These are phyloP conservation scores for Pseudocercospora cruenta DNA, from an alignment of 2,329 filamentous ascomycete species.

Conservation along the genomic window DNA sequence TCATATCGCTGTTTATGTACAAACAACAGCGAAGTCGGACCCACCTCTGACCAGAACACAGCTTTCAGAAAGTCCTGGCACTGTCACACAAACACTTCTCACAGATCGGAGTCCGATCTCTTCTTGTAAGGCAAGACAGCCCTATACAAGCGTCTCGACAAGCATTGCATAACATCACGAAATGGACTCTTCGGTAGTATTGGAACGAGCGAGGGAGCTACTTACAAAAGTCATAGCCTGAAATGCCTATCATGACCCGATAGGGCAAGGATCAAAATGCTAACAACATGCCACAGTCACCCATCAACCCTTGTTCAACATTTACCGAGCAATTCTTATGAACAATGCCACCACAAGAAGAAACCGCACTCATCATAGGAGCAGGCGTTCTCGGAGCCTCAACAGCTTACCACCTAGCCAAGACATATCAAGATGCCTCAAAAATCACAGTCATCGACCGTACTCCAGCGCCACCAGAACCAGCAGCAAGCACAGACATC, in stretches of 20 bases:
- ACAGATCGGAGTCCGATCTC: too few species aligned
- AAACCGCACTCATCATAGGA: conserved; percentile 44
- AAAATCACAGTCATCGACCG: conserved; percentile 47
- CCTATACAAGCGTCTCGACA: too few species aligned
- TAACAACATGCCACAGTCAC: too few species aligned
- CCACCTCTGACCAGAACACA: neutral
- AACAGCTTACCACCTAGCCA: conserved; percentile 55
- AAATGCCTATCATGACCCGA: too few species aligned
- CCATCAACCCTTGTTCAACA: too few species aligned
- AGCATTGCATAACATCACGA: too few species aligned
- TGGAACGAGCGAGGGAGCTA: too few species aligned
- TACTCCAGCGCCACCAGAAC: conserved; percentile 50
- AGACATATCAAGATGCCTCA: conserved; percentile 44
- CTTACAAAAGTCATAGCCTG: too few species aligned
- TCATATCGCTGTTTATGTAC: neutral
- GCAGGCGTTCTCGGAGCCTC: conserved; percentile 58
- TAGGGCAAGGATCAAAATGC: too few species aligned
- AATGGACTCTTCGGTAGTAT: too few species aligned
- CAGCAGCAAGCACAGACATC: conserved; percentile 71
- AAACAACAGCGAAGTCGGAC: neutral
- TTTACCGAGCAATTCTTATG: neutral
- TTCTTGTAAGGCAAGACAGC: neutral
- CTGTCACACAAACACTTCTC: too few species aligned
- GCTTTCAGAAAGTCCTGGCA: neutral
- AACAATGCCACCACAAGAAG: neutral